These are phyloP conservation scores for Naganishia antarctica DNA, from an alignment of 768 basidiomycete genomes.

Conservation along the genomic window DNA sequence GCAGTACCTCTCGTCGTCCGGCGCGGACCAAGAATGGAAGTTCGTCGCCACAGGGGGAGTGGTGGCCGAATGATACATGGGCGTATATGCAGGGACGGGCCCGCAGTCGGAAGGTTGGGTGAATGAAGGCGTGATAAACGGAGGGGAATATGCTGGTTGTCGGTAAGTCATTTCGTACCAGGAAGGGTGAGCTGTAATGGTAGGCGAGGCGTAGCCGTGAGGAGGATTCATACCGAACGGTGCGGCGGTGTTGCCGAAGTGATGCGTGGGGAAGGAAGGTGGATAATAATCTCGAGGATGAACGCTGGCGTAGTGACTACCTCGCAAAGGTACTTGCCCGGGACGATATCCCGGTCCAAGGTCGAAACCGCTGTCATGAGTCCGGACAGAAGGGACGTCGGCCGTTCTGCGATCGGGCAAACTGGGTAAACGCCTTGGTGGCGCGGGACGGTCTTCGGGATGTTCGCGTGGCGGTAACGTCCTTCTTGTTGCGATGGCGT, in stretches of 20 bases:
- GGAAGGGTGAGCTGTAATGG: neutral
- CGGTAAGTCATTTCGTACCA: slow-evolving; percentile 13
- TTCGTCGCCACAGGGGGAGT: neutral
- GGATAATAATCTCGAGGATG: too few species aligned
- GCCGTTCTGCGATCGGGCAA: neutral
- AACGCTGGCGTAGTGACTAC: too few species aligned
- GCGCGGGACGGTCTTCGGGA: neutral
- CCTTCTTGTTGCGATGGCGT: neutral
- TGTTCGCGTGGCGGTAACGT: neutral
- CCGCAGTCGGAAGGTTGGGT: neutral
- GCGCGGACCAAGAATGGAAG: neutral
- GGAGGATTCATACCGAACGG: neutral
- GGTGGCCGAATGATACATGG: neutral
- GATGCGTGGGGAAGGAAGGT: too few species aligned
- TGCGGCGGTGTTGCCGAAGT: neutral
- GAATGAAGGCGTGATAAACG: neutral
- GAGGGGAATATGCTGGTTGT: neutral
- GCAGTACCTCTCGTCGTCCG: neutral
- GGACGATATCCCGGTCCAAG: too few species aligned
- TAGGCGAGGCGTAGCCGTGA: neutral
- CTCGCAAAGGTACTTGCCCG: too few species aligned
- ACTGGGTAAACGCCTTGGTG: neutral
- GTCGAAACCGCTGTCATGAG: neutral
- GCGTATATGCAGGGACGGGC: neutral
- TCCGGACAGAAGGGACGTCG: neutral